These are phyloP conservation scores for Solanum hybrid DNA, from an alignment of 305 asterid species.

Conservation along the genomic window DNA sequence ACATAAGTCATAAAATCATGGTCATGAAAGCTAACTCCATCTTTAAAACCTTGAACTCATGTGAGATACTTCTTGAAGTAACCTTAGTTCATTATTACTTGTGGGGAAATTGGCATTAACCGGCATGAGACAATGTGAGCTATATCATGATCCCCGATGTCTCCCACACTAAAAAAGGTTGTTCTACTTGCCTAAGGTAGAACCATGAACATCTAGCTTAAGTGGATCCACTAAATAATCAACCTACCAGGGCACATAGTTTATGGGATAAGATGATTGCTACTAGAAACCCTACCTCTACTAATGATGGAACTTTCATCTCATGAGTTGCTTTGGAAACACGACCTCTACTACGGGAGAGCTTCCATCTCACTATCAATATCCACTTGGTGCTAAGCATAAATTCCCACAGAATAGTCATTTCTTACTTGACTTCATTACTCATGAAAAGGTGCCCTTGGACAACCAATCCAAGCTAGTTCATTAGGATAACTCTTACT, in stretches of 20 bases:
- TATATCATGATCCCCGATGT: neutral
- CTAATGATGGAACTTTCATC: no score
- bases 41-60: neutral
- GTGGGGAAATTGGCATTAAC: neutral
- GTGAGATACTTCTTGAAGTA: neutral
- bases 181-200: neutral
- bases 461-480: no score
- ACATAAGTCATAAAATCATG: neutral
- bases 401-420: no score
- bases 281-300: no score
- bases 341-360: no score
- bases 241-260: no score
- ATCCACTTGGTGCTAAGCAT: no score
- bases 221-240: neutral
- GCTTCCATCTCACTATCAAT: no score
- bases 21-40: neutral
- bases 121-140: neutral
- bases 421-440: no score
- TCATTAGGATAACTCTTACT: neutral
- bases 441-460: no score
- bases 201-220: neutral
- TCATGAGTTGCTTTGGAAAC: no score
- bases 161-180: neutral
- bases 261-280: no score
- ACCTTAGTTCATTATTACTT: neutral